Evolutionary conservation across 2,329 filamentous ascomycete species (phyloP), one percentile per base, ranked within the genome.

Genomic region (Alternaria ventricosa): DNA sequence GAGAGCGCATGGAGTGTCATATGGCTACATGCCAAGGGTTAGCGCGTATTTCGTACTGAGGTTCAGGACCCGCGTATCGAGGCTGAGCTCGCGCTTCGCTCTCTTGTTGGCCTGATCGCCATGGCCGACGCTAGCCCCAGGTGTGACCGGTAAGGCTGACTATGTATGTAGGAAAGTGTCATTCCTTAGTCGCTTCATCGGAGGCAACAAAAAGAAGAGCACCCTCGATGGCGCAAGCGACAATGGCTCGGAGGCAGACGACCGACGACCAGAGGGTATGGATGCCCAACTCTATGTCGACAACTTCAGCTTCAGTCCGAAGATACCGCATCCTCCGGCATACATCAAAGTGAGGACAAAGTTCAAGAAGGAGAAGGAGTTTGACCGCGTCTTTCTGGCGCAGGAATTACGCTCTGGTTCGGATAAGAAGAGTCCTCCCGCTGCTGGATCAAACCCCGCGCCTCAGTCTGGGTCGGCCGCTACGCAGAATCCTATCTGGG

Each of bases 271-370:
- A 30, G 92, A 96, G 78, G 93, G 93, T 57, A 92, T 90, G 83
- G 90, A 96, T 79, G 92, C 93, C 33, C 88, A 91, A 71, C 89
- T 94, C 63, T 95, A 97, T 78, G 87, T 92, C 74, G 91, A 88
- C 56, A 87, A 88, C 25, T 80, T 86, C 57, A 91, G 93, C 63
- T 98, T 91, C 79, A 93, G 93, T 60, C 95, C 96, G 8, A 89
- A 90, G 66, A 90, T 96, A 75, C 96, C 96, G 68, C 92, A 94
- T 58, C 94, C 95, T 4, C 93, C 94, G 3, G 89, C 92, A 25
- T 98, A 98, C 75, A 96, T 98, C 73, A 93, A 93, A 68, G 91
- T 97, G 63, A 89, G 90, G 67, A 84, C 90, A 2, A 90, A 93
- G 75, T 89, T 94, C 79, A 97, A 97, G 80, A 94, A 91, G 74